Evolutionary conservation across 306 rosid species (phyloP), one percentile per base, ranked within the genome.

Genomic region (Dryas alaskensis): DNA sequence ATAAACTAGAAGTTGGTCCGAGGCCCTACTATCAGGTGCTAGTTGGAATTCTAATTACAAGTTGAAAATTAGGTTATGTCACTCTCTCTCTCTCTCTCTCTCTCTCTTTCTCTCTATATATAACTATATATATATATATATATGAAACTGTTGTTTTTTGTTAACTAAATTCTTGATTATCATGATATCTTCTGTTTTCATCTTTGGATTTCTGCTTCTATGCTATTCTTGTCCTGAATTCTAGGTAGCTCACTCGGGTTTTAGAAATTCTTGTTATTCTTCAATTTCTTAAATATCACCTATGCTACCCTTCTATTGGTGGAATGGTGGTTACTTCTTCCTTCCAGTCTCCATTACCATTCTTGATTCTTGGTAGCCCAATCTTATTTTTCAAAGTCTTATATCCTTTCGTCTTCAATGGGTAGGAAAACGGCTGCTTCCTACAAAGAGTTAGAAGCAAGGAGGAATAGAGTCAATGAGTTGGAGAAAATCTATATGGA

Each of bases 401-500:
- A 50, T n/a, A 1, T 13, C 50, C 22, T 42, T 12, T 12, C 25
- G 16, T 44, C 4, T 68, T 62, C 51, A 31, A 48, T 60, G 76
- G 39, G 48, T 74, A 89, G 98, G 82, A 85, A 82, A 84, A 89
- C 82, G 55, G 86, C 45, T n/a, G 54, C 81, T 43, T 89, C 97
- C 27, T 87, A 90, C 43, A 78, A 52, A 75, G 89, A 81, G 72
- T 74, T 89, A 57, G 92, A 89, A 80, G 92, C 86, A 68, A 91
- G 96, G 89, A 91, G 52, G 72, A 70, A 7, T 61, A 85, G 97
- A 78, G 87, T 82, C 60, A 67, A 70, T 45, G 86, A 86, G 58
- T 73, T 91, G 78, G 92, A 91, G 86, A 89, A 86, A 76, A 73
- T 93, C 44, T 87, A 81, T 85, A 72, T 49, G 83, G 96, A 91